Evolutionary conservation across 208 protist species (phyloP), one percentile per base, ranked within the genome.

Genomic region (Pavlovales sp.): DNA sequence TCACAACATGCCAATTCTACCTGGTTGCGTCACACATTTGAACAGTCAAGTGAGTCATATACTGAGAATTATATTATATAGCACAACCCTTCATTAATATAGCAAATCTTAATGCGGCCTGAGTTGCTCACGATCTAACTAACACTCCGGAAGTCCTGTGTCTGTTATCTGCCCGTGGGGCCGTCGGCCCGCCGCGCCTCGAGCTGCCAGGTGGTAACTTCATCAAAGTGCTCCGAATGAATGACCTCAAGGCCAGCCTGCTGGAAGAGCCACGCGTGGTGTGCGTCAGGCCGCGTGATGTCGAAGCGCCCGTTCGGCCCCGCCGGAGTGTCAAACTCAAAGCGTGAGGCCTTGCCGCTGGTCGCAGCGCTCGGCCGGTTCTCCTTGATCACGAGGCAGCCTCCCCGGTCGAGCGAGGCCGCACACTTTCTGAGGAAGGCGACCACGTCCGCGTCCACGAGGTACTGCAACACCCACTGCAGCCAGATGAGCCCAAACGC

Each of bases 401-500:
- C 77, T 4, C 7, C 20, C 26, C 36, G 10, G 1, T 7, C 34
- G 41, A 88, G 39, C 2, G 71, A 32, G 0, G 32, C 26, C 30
- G 30, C 37, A 22, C 80, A 37, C 28, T 1, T 5, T 5, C 37
- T 5, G 11, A 89, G 77, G 4, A 40, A 32, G 0, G 8, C 30
- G 28, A 84, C 76, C 36, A 83, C 86, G 46, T 89, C 42, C 44
- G 14, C 76, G 47, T 89, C 86, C 7, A 89, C 37, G 28, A 88
- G 40, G 41, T 88, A 88, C 41, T 88, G 84, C 66, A 88, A 39
- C 26, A 10, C 5, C 83, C 83, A 87, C 67, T 78, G 83, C 47
- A 78, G 10, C 83, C 83, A 87, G 1, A 76, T 26, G 37, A 76
- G 66, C 7, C n/a, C 66, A 26, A 40, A 78, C 37, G 42, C 39